Percentiles rank a stretch among this genome's conserved stretches.
These are phyloP conservation scores for Penicillium bialowiezense DNA, from an alignment of 495 filamentous ascomycete species.

Conservation along the genomic window DNA sequence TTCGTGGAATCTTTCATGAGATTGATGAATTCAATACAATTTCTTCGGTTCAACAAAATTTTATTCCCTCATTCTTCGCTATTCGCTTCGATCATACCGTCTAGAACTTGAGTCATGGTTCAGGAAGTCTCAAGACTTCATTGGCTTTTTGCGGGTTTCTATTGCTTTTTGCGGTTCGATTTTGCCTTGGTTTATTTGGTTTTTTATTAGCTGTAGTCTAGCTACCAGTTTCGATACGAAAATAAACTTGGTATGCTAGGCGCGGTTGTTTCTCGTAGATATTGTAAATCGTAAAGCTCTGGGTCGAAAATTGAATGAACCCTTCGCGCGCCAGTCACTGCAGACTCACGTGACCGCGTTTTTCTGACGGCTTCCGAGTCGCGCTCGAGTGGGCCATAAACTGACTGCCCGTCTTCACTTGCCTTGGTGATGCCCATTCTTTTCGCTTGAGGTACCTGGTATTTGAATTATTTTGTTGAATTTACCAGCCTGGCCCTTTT, in stretches of 20 bases:
- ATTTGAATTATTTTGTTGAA: too few relatives aligned
- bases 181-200: constrained; percentile 4
- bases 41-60: constrained; percentile 40
- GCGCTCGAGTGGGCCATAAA: too few relatives aligned
- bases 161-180: constrained; percentile 12
- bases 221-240: constrained; percentile 33
- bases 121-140: background rate
- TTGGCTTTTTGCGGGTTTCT: constrained; percentile 22
- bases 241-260: constrained; percentile 33
- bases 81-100: constrained; percentile 14
- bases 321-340: too few relatives aligned
- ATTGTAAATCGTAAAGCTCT: background rate
- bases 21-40: constrained; percentile 53
- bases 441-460: too few relatives aligned
- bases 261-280: constrained; percentile 2
- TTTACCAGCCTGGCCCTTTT: background rate
- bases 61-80: constrained; percentile 15
- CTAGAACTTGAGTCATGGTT: constrained; percentile 15
- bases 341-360: background rate
- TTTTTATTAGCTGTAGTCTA: constrained; percentile 22
- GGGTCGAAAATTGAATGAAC: too few relatives aligned
- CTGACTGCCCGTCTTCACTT: too few relatives aligned
- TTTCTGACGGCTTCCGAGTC: background rate
- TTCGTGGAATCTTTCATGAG: constrained; percentile 46
- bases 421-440: too few relatives aligned